A percentile compares a stretch with the other conserved stretches of the same genome.
phyloP scores from a whole-genome alignment of 1,284 basidiomycete genomes.

The Apiotrichum sp. region DNA sequence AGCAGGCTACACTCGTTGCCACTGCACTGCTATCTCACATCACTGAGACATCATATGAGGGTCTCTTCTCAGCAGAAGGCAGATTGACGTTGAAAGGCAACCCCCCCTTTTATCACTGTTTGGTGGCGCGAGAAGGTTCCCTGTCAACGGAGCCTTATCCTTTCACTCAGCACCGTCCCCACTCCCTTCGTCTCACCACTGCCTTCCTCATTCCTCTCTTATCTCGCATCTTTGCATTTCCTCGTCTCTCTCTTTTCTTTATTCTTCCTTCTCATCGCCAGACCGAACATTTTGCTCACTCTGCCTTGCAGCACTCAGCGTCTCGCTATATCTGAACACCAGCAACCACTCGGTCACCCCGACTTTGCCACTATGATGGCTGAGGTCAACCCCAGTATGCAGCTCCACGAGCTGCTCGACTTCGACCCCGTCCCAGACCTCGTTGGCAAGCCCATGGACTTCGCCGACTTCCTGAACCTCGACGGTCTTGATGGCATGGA shows the following conservation, averaged over 20 bases:
- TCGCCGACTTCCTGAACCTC: slow-evolving; percentile 41
- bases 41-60: no score
- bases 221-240: not conserved
- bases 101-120: no score
- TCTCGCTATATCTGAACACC: no score
- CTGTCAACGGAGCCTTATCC: not conserved
- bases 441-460: slow-evolving; percentile 34
- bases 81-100: no score
- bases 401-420: slow-evolving; percentile 10
- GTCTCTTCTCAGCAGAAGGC: no score
- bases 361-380: slow-evolving; percentile 8
- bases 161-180: no score
- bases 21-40: no score
- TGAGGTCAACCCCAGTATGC: slow-evolving; percentile 3
- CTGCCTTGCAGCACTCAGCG: no score
- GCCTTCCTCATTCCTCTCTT: not conserved
- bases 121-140: not conserved
- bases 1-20: no score
- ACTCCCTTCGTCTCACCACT: no score
- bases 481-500: slow-evolving; percentile 12
- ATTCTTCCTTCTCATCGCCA: not conserved
- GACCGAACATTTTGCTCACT: no score
- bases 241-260: not conserved
- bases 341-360: not conserved
- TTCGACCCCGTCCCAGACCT: slow-evolving; percentile 33